Percentiles rank a stretch among this genome's conserved stretches.
Conservation (phyloP, 352 stramenopile species). For the Pythium aphanidermatum region DNA sequence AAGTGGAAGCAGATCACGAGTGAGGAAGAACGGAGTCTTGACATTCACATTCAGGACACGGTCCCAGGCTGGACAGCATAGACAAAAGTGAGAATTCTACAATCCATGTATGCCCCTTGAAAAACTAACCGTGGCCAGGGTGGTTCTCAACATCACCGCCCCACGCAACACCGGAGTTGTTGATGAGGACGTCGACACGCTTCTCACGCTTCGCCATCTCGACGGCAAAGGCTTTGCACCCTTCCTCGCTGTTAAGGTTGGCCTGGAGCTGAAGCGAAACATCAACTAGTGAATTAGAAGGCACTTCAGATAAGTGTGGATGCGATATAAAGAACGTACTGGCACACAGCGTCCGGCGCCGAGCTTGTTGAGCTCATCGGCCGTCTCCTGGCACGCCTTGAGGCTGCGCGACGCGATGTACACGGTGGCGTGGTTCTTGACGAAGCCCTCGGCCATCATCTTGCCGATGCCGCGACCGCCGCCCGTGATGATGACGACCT, state of each 20-base stretch:
- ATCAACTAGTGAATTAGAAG: not conserved
- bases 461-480: slow-evolving; percentile 91
- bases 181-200: slow-evolving; percentile 90
- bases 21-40: slow-evolving; percentile 93
- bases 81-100: not conserved
- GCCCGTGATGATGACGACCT: slow-evolving; percentile 90
- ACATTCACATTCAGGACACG: slow-evolving; percentile 93
- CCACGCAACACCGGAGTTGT: slow-evolving; percentile 88
- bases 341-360: slow-evolving; percentile 57
- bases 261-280: slow-evolving; percentile 32
- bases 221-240: slow-evolving; percentile 71
- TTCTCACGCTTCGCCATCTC: slow-evolving; percentile 72
- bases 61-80: slow-evolving; percentile 68
- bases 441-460: slow-evolving; percentile 95
- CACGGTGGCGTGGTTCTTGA: slow-evolving; percentile 89
- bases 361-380: slow-evolving; percentile 51
- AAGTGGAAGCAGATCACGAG: slow-evolving; percentile 84
- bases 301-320: not conserved
- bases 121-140: slow-evolving; percentile 21
- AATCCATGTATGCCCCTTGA: not conserved
- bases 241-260: slow-evolving; percentile 74
- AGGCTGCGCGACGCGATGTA: slow-evolving; percentile 87
- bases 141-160: slow-evolving; percentile 37
- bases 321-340: slow-evolving; percentile 16
- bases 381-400: slow-evolving; percentile 71